Base-by-base conservation (phyloP, 495 filamentous ascomycete species). In the Aspergillus panamensis region DNA sequence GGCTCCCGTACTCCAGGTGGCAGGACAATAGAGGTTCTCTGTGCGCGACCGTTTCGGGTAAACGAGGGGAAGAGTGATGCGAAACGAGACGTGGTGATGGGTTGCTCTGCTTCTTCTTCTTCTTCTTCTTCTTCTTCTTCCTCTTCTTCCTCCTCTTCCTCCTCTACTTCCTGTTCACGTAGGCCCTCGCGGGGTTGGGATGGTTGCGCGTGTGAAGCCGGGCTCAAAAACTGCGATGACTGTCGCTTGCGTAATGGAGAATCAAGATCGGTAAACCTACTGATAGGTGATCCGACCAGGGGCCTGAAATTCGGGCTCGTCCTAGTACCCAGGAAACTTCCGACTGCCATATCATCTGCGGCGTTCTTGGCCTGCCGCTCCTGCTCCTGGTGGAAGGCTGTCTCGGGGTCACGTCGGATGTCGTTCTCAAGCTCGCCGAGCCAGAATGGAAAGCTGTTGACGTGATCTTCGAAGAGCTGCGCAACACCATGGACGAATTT, bases 401-500 rank as follows among this genome's bases (percentile, higher is more conserved):
- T 81, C 66, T 94, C 86, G 3, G 94, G 94, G 68, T 98, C 94
- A 62, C 87, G 89, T 51, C 91, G 84, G 63, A 98, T 97, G 64
- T 98, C 94, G 33, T 82, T 90, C 61, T 96, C 93, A 9, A 97
- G 75, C 52, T 92, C 89, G 57, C 86, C 82, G 3, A 97, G 83
- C 94, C 94, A 98, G 79, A 97, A 96, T 5, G 94, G 94, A 56
- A 98, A 85, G 55, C 81, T 90, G 73, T 97, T 97, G 70, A 98
- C 93, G 67, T 96, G 78, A 68, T 97, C 95, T 58, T 97, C 95
- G 65, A 96, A 97, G 8, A 97, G 77, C 37, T 85, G 83, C 12
- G 92, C 92, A 2, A 95, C 85, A 57, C 95, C 94, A 62, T 98
- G 94, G 19, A 93, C 88, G 65, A 97, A 97, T 67, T 98, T 98